phyloP scores from a whole-genome alignment of 306 rosid species.

The Corylus avellana region DNA sequence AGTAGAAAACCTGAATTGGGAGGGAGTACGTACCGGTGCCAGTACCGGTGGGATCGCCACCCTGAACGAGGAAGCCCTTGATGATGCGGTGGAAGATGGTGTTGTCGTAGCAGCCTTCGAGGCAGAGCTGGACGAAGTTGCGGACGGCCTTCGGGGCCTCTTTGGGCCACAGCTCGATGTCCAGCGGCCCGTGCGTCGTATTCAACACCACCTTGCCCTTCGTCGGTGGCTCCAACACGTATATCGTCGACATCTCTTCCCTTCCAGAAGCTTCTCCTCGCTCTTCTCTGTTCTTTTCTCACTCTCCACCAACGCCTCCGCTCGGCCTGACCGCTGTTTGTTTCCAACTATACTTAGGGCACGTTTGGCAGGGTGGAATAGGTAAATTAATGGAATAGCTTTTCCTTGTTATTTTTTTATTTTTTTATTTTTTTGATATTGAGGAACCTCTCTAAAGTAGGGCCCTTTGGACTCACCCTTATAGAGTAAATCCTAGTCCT shows the following conservation, averaged over 20 bases:
- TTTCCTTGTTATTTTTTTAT: too few relatives aligned
- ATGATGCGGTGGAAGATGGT: slow-evolving; percentile 86
- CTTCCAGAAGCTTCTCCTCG: background rate
- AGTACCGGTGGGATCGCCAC: slow-evolving; percentile 87
- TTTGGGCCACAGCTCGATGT: slow-evolving; percentile 93
- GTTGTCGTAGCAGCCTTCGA: slow-evolving; percentile 77
- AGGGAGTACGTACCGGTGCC: slow-evolving; percentile 61
- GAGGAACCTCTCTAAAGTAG: too few relatives aligned
- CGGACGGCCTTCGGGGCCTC: slow-evolving; percentile 95
- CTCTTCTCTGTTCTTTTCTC: too few relatives aligned
- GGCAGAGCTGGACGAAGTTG: slow-evolving; percentile 97
- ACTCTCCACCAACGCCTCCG: background rate
- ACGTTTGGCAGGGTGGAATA: too few relatives aligned
- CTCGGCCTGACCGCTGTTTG: background rate
- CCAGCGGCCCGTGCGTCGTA: slow-evolving; percentile 86
- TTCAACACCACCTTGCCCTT: slow-evolving; percentile 83
- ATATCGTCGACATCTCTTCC: slow-evolving; percentile 74
- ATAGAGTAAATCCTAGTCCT: too few relatives aligned
- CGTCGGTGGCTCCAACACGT: slow-evolving; percentile 96
- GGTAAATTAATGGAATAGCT: too few relatives aligned
- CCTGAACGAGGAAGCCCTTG: slow-evolving; percentile 80
- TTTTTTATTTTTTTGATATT: too few relatives aligned
- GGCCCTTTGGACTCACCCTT: too few relatives aligned
- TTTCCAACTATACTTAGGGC: too few relatives aligned
- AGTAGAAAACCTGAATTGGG: background rate